A percentile compares a stretch with the other conserved stretches of the same genome.
Conservation (phyloP, 164 flowering plant genomes). For the Vitis labrusca region DNA sequence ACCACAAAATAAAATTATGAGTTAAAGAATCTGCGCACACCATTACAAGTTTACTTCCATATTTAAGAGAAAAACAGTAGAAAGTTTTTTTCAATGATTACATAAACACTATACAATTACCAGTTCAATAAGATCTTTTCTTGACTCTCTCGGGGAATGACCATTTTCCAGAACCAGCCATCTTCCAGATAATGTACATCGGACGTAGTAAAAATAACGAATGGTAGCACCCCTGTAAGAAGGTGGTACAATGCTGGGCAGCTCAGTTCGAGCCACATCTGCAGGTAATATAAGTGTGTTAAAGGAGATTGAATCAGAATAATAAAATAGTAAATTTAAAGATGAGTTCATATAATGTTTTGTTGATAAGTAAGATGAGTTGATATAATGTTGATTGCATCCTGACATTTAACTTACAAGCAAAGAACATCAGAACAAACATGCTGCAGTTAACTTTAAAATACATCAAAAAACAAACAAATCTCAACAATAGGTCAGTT, state of each 20-base stretch:
- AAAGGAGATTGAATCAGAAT: neutral
- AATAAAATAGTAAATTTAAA: neutral
- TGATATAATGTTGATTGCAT: neutral
- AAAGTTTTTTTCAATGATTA: too few species aligned
- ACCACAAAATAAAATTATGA: neutral
- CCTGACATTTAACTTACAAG: too few species aligned
- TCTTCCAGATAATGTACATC: slow-evolving; percentile 52
- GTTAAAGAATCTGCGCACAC: too few species aligned
- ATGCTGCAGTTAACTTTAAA: too few species aligned
- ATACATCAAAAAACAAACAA: too few species aligned
- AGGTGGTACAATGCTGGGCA: slow-evolving; percentile 82
- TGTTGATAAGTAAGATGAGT: neutral
- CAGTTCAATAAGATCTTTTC: slow-evolving; percentile 53
- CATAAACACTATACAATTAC: slow-evolving; percentile 22
- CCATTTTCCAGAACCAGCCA: slow-evolving; percentile 71
- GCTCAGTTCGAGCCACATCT: slow-evolving; percentile 67
- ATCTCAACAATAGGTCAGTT: too few species aligned
- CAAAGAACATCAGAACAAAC: too few species aligned
- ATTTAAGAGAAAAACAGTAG: too few species aligned
- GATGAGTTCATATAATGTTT: neutral
- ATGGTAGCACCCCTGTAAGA: slow-evolving; percentile 85
- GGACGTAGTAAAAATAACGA: slow-evolving; percentile 81
- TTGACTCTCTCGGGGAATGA: slow-evolving; percentile 41
- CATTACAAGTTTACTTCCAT: too few species aligned
- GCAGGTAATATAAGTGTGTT: slow-evolving; percentile 21